Evolutionary conservation across 177 flowering plant genomes (phyloP).

Genomic region (Viscum album): DNA sequence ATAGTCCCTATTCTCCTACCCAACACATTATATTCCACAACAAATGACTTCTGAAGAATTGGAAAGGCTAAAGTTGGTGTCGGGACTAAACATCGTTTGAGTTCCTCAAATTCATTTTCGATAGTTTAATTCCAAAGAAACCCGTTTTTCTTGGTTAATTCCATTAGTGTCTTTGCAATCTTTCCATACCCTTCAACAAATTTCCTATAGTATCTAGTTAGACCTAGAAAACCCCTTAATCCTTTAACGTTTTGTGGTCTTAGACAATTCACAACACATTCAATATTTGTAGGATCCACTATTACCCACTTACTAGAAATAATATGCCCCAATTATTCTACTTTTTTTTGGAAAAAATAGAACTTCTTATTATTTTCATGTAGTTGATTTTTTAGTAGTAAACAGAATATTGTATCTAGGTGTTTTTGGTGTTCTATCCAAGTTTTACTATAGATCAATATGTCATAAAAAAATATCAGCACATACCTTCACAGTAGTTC

Average conservation of each 20-base stretch:
- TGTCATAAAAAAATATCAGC: not conserved
- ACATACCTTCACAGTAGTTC: not conserved
- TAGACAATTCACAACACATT: not conserved
- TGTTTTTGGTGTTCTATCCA: not conserved
- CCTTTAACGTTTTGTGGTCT: not conserved
- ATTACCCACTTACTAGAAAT: not conserved
- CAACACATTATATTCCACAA: not conserved
- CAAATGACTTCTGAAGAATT: not conserved
- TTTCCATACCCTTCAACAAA: not conserved
- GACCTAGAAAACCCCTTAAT: not conserved
- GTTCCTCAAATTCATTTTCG: not conserved
- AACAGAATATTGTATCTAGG: not conserved
- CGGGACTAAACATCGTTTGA: not conserved
- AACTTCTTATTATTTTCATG: too few species aligned
- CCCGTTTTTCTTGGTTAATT: not conserved
- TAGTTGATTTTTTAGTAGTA: too few species aligned
- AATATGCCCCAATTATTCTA: not conserved
- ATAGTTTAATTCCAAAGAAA: not conserved
- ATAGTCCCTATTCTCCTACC: not conserved
- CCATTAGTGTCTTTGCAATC: not conserved
- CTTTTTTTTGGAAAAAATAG: too few species aligned
- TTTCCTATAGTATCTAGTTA: not conserved
- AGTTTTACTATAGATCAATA: not conserved
- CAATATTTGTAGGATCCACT: not conserved
- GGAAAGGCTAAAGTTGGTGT: constrained; percentile 2